Conservation (phyloP, 306 rosid species). For the Prunus persica region DNA sequence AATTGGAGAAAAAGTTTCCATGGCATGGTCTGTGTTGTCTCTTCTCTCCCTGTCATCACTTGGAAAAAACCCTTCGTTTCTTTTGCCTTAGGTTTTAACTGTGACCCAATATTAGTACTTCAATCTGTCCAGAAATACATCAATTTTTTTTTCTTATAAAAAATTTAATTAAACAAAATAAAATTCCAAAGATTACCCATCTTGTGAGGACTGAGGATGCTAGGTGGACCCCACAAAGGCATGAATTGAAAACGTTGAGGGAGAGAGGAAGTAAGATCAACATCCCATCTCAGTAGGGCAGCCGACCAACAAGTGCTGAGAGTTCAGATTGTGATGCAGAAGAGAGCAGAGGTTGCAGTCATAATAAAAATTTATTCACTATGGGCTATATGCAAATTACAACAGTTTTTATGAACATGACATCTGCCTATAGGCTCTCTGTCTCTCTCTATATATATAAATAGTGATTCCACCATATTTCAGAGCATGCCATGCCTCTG, state of each 20-base stretch:
- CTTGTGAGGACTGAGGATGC: no score
- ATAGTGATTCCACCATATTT: neutral
- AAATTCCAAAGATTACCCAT: no score
- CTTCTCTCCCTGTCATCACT: neutral
- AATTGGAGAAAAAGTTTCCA: no score
- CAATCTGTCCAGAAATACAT: neutral
- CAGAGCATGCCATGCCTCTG: constrained; percentile 1
- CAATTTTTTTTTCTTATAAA: no score
- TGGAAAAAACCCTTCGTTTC: neutral
- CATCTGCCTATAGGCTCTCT: neutral
- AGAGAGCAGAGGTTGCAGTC: neutral
- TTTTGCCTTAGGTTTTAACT: neutral
- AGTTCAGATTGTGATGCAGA: neutral
- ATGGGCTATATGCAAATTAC: neutral
- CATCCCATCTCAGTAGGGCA: neutral
- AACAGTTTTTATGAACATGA: neutral
- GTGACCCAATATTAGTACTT: neutral
- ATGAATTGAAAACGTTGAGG: neutral
- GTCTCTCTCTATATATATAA: no score
- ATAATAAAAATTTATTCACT: neutral
- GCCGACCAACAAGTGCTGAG: neutral
- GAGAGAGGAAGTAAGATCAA: neutral
- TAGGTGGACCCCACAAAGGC: neutral
- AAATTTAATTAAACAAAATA: no score
- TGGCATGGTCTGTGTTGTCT: neutral